phyloP scores from a whole-genome alignment of 805 yeast genomes.

The Jamesozyma hellenica region DNA sequence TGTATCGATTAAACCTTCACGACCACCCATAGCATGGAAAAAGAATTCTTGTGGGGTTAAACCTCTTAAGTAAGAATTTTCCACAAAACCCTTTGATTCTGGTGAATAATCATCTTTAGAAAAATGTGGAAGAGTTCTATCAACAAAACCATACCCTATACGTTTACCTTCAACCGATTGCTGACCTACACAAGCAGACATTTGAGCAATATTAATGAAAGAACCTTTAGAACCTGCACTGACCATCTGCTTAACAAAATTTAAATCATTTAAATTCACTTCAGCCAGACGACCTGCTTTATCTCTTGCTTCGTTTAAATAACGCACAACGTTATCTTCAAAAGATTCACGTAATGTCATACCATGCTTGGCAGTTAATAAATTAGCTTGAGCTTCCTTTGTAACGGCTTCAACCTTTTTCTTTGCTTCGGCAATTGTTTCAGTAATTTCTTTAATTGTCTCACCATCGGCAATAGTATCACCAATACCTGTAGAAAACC shows the following conservation, averaged over 20 bases:
- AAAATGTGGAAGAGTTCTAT: conserved; percentile 94
- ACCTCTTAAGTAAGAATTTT: conserved; percentile 93
- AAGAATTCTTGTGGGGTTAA: conserved; percentile 97
- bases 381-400: conserved; percentile 80
- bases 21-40: conserved; percentile 99
- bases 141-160: conserved; percentile 94
- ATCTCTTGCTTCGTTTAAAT: conserved; percentile 95
- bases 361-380: conserved; percentile 93
- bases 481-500: conserved; percentile 98
- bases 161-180: conserved; percentile 99
- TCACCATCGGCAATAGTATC: conserved; percentile 97
- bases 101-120: conserved; percentile 98
- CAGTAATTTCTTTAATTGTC: conserved; percentile 89
- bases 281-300: conserved; percentile 98
- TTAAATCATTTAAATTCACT: conserved; percentile 83
- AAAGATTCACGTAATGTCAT: conserved; percentile 98
- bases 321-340: conserved; percentile 93
- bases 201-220: conserved; percentile 94
- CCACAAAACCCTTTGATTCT: conserved; percentile 96
- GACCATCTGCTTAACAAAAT: conserved; percentile 98
- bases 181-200: conserved; percentile 99
- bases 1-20: conserved; percentile 98
- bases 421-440: conserved; percentile 88
- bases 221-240: conserved; percentile 99
- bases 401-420: conserved; percentile 90